These are phyloP conservation scores for Oemleria cerasiformis DNA, from an alignment of 306 rosid species.

Conservation along the genomic window DNA sequence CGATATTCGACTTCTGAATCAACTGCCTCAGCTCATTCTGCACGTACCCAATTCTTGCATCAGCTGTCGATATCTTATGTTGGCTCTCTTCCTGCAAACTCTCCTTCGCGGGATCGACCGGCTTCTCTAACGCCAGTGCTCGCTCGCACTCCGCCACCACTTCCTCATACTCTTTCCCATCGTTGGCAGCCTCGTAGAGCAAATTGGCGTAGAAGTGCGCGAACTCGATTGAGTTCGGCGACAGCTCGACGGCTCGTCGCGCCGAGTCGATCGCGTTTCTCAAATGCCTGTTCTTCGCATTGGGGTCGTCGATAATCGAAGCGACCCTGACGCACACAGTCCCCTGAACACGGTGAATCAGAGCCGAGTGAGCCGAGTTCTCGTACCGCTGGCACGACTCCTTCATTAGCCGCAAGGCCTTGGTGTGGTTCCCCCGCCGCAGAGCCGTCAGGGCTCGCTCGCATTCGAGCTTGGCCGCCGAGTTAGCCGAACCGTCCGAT, in stretches of 20 bases:
- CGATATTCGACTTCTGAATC: slow-evolving; percentile 83
- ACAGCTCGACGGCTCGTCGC: slow-evolving; percentile 61
- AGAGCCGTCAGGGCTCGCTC: slow-evolving; percentile 77
- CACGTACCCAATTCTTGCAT: slow-evolving; percentile 56
- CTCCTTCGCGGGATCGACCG: slow-evolving; percentile 85
- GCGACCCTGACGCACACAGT: slow-evolving; percentile 75
- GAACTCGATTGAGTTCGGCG: slow-evolving; percentile 81
- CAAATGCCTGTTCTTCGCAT: slow-evolving; percentile 69
- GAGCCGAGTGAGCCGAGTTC: slow-evolving; percentile 47
- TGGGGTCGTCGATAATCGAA: slow-evolving; percentile 55
- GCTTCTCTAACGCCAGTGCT: slow-evolving; percentile 61
- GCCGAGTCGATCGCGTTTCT: slow-evolving; percentile 79
- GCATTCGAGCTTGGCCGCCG: slow-evolving; percentile 70
- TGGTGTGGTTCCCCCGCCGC: slow-evolving; percentile 84
- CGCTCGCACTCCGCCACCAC: slow-evolving; percentile 85
- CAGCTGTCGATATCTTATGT: slow-evolving; percentile 50
- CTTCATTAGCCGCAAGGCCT: slow-evolving; percentile 81
- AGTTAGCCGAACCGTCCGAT: slow-evolving; percentile 42
- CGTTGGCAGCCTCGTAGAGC: slow-evolving; percentile 74
- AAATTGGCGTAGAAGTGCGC: slow-evolving; percentile 70
- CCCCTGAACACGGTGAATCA: slow-evolving; percentile 78
- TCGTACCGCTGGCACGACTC: slow-evolving; percentile 61
- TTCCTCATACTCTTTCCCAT: slow-evolving; percentile 76
- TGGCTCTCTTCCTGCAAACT: slow-evolving; percentile 85
- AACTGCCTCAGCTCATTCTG: slow-evolving; percentile 80